These are phyloP conservation scores for Histomonas meleagridis DNA, from an alignment of 208 protist genomes.

Conservation along the genomic window DNA sequence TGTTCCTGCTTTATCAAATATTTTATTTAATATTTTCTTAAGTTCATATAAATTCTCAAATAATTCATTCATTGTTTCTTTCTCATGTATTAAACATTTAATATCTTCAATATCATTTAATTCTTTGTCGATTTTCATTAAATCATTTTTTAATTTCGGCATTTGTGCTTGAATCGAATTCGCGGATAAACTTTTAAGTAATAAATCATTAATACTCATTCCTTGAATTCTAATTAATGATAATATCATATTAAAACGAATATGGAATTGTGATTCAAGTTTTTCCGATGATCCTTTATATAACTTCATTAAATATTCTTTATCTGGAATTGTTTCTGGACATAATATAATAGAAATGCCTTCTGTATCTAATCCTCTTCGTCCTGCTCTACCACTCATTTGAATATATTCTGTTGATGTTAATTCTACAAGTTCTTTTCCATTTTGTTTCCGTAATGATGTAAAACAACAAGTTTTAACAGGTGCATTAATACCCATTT, in stretches of 20 bases:
- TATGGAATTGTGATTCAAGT: background rate
- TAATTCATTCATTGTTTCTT: background rate
- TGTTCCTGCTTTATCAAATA: no score
- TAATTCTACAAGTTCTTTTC: background rate
- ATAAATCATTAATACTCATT: background rate
- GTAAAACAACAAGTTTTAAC: constrained; percentile 24
- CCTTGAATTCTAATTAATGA: background rate
- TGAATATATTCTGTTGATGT: constrained; percentile 56
- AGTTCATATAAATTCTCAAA: no score
- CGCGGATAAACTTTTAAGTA: background rate
- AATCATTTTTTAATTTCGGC: background rate
- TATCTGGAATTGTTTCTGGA: background rate
- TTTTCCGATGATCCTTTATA: background rate
- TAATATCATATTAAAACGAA: constrained; percentile 33
- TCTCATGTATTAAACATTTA: background rate
- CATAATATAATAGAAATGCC: constrained; percentile 61
- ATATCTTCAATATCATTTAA: background rate
- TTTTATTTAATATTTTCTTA: no score
- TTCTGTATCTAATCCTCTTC: constrained; percentile 90
- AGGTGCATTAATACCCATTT: constrained; percentile 42
- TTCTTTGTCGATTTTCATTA: background rate
- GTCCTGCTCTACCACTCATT: constrained; percentile 97
- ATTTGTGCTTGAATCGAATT: background rate
- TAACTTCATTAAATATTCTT: background rate
- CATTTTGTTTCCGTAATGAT: constrained; percentile 11